These are phyloP conservation scores for Populus hybrid DNA, from an alignment of 441 rosid species.

Conservation along the genomic window DNA sequence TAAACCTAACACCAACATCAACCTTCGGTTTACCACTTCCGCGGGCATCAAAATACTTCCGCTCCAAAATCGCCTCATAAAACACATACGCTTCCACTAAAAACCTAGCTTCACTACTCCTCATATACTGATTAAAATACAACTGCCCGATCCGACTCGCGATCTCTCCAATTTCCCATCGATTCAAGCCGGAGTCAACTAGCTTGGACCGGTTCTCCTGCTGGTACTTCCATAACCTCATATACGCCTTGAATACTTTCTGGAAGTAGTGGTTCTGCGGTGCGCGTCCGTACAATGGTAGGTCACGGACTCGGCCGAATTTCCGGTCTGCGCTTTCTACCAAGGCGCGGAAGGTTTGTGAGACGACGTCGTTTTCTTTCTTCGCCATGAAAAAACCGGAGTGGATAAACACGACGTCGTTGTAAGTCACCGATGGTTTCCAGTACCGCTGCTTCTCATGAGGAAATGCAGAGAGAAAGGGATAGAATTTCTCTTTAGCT, in stretches of 20 bases:
- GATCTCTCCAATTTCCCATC: slow-evolving; percentile 99
- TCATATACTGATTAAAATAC: slow-evolving; percentile 87
- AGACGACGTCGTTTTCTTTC: slow-evolving; percentile 37
- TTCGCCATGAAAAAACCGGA: slow-evolving; percentile 30
- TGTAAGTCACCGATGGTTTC: slow-evolving; percentile 25
- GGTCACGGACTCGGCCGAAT: slow-evolving; percentile 81
- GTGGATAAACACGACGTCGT: neutral
- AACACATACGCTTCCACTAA: slow-evolving; percentile 82
- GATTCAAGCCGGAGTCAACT: slow-evolving; percentile 65
- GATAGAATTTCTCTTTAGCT: neutral
- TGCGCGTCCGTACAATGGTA: slow-evolving; percentile 55
- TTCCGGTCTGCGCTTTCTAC: slow-evolving; percentile 85
- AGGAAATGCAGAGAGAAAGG: slow-evolving; percentile 18
- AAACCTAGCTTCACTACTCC: slow-evolving; percentile 82
- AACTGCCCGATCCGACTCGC: slow-evolving; percentile 99
- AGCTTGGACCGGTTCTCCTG: slow-evolving; percentile 70
- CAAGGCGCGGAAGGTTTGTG: slow-evolving; percentile 62
- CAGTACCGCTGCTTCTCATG: slow-evolving; percentile 29
- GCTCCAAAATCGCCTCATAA: slow-evolving; percentile 76
- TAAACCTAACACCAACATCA: slow-evolving; percentile 68
- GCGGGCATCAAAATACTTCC: slow-evolving; percentile 76
- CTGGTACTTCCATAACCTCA: slow-evolving; percentile 95
- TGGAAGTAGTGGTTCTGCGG: slow-evolving; percentile 56
- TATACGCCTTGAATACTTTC: slow-evolving; percentile 89
- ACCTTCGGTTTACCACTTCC: slow-evolving; percentile 29